Base-by-base conservation (phyloP, 2,329 filamentous ascomycete species). In the Phoma sp. region DNA sequence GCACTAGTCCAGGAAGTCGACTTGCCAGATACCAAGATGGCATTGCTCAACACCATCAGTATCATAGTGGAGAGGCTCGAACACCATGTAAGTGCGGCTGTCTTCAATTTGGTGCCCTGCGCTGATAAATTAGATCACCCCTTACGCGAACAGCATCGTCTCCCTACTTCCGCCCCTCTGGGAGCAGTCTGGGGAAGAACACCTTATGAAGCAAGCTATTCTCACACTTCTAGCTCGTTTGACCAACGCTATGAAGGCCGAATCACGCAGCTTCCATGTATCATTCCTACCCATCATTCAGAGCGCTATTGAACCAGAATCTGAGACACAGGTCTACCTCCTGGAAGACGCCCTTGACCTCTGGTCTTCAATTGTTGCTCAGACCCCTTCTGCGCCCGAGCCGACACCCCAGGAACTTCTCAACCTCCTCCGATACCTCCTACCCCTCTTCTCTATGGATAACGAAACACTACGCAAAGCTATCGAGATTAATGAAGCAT, bases 141-240 rank as follows among this genome's bases (percentile, higher is more conserved):
- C 83, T 1, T 87, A 83, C 57, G 90, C 91, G 4, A 91, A 96
- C 65, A 86, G 88, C 55, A 89, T 99, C 56, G 88, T 99, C 74
- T 81, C 85, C 1, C 83, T 92, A 10, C 81, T 98, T 6, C 93
- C 93, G 0, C 82, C 82, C 4, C 81, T 98, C 0, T 99, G 95
- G 95, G 87, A 90, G 56, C 85, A 88, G 46, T 91, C 90, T 2
- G 91, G 88, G 0, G 89, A 96, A 56, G 90, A 95, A 67, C 91
- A 92, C 75, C 85, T 98, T 73, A 89, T 97, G 81, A 98, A 98
- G 75, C 93, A 97, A 75, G 87, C 91, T 1, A 92, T 98, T 47
- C 83, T 98, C 52, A 90, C 89, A 2, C 89, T 98, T 35, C 86
- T 98, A 46, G 83, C 90, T 1, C 88, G 91, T 2, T 81, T 99